These are phyloP conservation scores for Rugosomyces carneus DNA, from an alignment of 1,284 basidiomycete species.

Conservation along the genomic window DNA sequence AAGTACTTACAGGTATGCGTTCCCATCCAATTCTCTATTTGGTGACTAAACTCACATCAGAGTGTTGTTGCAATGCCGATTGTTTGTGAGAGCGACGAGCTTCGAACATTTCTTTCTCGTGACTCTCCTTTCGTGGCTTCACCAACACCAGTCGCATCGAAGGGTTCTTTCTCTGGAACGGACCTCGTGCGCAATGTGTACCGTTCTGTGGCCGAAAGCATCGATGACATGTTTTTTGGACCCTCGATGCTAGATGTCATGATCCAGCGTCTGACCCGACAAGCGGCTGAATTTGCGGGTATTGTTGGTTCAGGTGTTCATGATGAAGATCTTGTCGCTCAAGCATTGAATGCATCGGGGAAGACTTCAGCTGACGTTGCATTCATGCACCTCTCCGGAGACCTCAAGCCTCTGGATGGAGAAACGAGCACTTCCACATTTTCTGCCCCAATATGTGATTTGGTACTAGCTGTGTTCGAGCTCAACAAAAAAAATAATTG, in stretches of 20 bases:
- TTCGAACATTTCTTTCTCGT: slow-evolving; percentile 84
- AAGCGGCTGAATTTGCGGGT: slow-evolving; percentile 83
- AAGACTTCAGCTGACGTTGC: slow-evolving; percentile 60
- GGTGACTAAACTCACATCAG: slow-evolving; percentile 33
- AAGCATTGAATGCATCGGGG: slow-evolving; percentile 66
- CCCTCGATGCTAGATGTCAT: slow-evolving; percentile 94
- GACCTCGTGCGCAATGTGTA: slow-evolving; percentile 81
- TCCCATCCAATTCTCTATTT: background rate
- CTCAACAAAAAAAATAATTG: slow-evolving; percentile 94
- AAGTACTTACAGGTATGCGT: slow-evolving; percentile 78
- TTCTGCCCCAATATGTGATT: slow-evolving; percentile 90
- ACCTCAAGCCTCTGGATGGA: slow-evolving; percentile 75
- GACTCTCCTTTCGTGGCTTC: slow-evolving; percentile 72
- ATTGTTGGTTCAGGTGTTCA: slow-evolving; percentile 74
- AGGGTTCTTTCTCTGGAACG: slow-evolving; percentile 56
- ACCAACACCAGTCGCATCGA: slow-evolving; percentile 33
- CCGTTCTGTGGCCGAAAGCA: slow-evolving; percentile 82
- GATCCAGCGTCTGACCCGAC: slow-evolving; percentile 80
- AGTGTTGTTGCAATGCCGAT: slow-evolving; percentile 65
- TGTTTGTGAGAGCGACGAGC: slow-evolving; percentile 79
- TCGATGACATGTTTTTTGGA: slow-evolving; percentile 91
- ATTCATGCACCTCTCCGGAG: slow-evolving; percentile 61
- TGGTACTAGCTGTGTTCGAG: slow-evolving; percentile 90
- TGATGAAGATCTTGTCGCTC: slow-evolving; percentile 78
- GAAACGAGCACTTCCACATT: slow-evolving; percentile 84